Percentiles rank a stretch among this genome's conserved stretches.
Conservation (phyloP, 2,329 filamentous ascomycete species). For the Botrytis byssoidea region DNA sequence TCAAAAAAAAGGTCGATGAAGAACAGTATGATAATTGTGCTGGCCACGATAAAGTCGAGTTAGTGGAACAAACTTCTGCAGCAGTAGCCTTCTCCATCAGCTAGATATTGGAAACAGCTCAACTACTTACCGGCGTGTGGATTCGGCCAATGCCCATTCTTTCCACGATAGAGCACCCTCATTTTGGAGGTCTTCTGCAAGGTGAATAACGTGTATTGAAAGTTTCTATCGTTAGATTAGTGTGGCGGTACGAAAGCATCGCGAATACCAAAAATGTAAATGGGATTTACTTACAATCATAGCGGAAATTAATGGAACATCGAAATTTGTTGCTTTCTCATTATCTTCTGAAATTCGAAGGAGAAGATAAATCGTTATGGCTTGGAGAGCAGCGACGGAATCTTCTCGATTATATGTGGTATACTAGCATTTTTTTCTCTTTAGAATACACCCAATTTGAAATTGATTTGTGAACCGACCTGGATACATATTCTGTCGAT, state of each 20-base stretch:
- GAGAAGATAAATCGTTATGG: constrained; percentile 27
- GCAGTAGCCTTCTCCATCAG: no score
- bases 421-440: constrained; percentile 21
- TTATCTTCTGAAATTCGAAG: constrained; percentile 26
- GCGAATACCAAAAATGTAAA: not conserved
- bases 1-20: constrained; percentile 26
- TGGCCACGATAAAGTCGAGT: not conserved
- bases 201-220: not conserved
- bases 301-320: constrained; percentile 24
- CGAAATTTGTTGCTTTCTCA: constrained; percentile 25
- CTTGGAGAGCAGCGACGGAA: constrained; percentile 28
- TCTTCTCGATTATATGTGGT: constrained; percentile 16
- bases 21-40: constrained; percentile 25
- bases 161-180: constrained; percentile 19
- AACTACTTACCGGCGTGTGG: constrained; percentile 24
- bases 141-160: constrained; percentile 25
- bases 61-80: not conserved
- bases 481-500: constrained; percentile 26
- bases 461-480: constrained; percentile 16
- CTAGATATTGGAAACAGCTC: no score
- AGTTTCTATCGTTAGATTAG: constrained; percentile 9
- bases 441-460: not conserved
- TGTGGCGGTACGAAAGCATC: not conserved
- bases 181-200: not conserved
- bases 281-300: constrained; percentile 23